phyloP scores from a whole-genome alignment of 805 yeast species.

The Soucietia sequanensis region DNA sequence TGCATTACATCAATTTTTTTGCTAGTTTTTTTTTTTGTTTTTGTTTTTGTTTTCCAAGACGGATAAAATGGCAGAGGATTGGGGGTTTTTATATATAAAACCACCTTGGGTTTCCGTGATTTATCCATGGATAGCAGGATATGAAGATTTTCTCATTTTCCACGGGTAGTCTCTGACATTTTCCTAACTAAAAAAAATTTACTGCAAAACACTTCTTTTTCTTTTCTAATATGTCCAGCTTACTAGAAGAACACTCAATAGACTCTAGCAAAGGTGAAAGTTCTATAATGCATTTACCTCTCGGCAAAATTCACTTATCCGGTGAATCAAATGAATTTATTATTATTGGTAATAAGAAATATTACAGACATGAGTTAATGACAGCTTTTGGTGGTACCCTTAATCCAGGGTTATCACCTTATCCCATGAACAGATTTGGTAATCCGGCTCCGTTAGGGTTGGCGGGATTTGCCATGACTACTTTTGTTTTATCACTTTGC shows the following conservation, averaged over 20 bases:
- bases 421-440: slow-evolving; percentile 55
- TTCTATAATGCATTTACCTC: not conserved
- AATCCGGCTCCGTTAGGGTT: slow-evolving; percentile 69
- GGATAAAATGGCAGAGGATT: too few species aligned
- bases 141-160: too few species aligned
- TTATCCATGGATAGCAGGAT: too few species aligned
- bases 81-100: too few species aligned
- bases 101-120: too few species aligned
- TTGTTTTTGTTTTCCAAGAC: too few species aligned
- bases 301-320: slow-evolving; percentile 9
- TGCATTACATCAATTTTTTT: too few species aligned
- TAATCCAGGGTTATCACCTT: slow-evolving; percentile 31
- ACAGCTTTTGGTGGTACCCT: slow-evolving; percentile 38
- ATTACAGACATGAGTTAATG: slow-evolving; percentile 33
- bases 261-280: slow-evolving; percentile 1
- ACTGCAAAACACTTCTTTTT: too few species aligned
- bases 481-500: slow-evolving; percentile 56
- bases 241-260: slow-evolving; percentile 1
- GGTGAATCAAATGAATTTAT: slow-evolving; percentile 35
- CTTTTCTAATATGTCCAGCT: too few species aligned
- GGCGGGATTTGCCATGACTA: slow-evolving; percentile 60
- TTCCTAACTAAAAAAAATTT: too few species aligned
- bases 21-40: too few species aligned
- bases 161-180: too few species aligned
- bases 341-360: slow-evolving; percentile 28